Conservation (phyloP, 306 rosid genomes). For the Fragaria iinumae region DNA sequence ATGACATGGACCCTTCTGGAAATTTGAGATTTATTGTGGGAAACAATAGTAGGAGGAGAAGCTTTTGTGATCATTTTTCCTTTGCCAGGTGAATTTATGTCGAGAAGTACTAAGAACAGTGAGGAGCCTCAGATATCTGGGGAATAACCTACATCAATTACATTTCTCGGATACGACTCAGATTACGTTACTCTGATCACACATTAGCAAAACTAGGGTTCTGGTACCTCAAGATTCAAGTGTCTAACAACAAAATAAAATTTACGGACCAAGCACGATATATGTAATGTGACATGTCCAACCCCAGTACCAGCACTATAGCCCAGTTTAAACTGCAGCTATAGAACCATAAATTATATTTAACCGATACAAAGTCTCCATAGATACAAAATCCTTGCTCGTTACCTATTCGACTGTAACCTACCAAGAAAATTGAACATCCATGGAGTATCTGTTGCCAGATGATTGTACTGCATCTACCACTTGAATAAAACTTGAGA, state of each 20-base stretch:
- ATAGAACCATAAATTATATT: slow-evolving; percentile 2
- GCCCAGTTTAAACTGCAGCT: slow-evolving; percentile 3
- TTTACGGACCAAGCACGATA: background rate
- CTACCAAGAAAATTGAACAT: slow-evolving; percentile 13
- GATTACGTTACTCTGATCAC: background rate
- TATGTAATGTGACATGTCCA: background rate
- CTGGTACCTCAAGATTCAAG: background rate
- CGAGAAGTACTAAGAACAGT: background rate
- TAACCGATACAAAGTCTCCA: slow-evolving; percentile 8
- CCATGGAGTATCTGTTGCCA: slow-evolving; percentile 21
- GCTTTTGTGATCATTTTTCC: background rate
- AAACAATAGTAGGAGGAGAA: background rate
- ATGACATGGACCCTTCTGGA: slow-evolving; percentile 25
- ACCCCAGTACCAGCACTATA: background rate
- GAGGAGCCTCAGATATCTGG: background rate
- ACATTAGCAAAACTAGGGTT: background rate
- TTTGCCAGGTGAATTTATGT: background rate
- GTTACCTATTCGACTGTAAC: slow-evolving; percentile 20
- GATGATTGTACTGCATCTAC: background rate
- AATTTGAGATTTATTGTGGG: slow-evolving; percentile 40
- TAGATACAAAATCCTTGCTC: slow-evolving; percentile 10
- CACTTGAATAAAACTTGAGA: slow-evolving; percentile 16
- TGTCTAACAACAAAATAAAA: background rate
- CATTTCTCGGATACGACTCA: background rate
- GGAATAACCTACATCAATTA: background rate